phyloP scores from a whole-genome alignment of 805 yeast genomes.

The Cephaloascus albidus region DNA sequence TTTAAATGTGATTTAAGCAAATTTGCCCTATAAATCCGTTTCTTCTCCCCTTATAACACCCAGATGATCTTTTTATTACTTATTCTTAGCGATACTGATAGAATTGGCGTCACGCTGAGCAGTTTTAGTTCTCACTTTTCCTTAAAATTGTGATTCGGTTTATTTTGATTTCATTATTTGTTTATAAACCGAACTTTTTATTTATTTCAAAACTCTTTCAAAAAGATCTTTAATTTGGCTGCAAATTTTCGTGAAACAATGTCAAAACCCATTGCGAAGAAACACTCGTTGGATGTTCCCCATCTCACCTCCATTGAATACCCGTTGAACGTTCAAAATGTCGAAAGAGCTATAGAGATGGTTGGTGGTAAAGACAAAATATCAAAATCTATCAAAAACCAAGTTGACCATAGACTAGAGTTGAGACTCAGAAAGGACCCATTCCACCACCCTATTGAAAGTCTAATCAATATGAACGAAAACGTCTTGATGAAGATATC shows the following conservation, averaged over 20 bases:
- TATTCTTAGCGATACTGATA: too few species aligned
- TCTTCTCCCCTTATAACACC: too few species aligned
- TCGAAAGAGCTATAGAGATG: constrained; percentile 54
- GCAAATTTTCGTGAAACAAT: constrained; percentile 1
- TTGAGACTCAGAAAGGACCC: constrained; percentile 19
- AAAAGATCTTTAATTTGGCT: too few species aligned
- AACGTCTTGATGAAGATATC: constrained; percentile 50
- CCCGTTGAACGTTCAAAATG: constrained; percentile 62
- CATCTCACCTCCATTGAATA: constrained; percentile 68
- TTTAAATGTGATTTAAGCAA: too few species aligned
- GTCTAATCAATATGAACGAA: constrained; percentile 42
- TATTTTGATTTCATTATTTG: too few species aligned
- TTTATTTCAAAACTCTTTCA: too few species aligned
- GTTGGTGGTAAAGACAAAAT: constrained; percentile 53
- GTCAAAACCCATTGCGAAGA: constrained; percentile 27
- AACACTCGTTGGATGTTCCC: constrained; percentile 62
- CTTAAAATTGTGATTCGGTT: too few species aligned
- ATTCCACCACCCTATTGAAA: constrained; percentile 52
- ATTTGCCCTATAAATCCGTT: too few species aligned
- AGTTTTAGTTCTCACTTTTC: too few species aligned
- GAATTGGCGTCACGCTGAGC: too few species aligned
- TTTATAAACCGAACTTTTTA: too few species aligned
- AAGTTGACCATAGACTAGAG: constrained; percentile 14
- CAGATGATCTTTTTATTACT: too few species aligned
- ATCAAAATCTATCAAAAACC: constrained; percentile 27